phyloP scores from a whole-genome alignment of 371 early-diverging fungal species.

The Quaeritorhiza haematococci region DNA sequence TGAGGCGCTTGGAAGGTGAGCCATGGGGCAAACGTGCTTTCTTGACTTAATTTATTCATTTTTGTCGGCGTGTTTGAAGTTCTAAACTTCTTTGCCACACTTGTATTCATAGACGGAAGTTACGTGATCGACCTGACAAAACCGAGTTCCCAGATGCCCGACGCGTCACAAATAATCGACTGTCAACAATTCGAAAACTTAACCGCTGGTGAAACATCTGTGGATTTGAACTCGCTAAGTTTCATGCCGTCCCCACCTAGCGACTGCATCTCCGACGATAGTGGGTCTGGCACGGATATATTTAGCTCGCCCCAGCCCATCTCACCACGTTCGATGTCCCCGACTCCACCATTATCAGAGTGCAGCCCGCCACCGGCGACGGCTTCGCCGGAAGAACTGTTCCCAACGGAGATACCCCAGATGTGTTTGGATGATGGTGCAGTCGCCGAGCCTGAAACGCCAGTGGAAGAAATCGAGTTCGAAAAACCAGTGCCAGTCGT shows the following conservation, averaged over 20 bases:
- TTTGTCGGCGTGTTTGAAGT: slow-evolving; percentile 7
- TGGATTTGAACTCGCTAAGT: background rate
- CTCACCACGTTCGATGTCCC: no score
- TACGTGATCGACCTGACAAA: slow-evolving; percentile 29
- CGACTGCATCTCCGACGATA: background rate
- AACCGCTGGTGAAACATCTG: background rate
- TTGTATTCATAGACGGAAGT: slow-evolving; percentile 49
- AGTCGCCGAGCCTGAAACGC: no score
- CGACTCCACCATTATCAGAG: no score
- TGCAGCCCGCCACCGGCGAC: no score
- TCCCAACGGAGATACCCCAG: no score
- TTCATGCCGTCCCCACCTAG: background rate
- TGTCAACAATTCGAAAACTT: background rate
- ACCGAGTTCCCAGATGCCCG: background rate
- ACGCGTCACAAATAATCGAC: background rate
- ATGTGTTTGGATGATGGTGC: no score
- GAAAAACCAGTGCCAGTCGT: no score
- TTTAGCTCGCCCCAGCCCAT: background rate
- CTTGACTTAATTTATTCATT: no score
- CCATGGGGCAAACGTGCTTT: no score
- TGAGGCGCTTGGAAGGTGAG: slow-evolving; percentile 54
- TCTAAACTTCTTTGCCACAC: background rate
- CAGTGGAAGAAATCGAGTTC: no score
- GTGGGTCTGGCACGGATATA: background rate
- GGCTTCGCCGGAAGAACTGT: no score